Evolutionary conservation across 2,329 filamentous ascomycete genomes (phyloP).

Genomic region (Xylariaceae sp.): DNA sequence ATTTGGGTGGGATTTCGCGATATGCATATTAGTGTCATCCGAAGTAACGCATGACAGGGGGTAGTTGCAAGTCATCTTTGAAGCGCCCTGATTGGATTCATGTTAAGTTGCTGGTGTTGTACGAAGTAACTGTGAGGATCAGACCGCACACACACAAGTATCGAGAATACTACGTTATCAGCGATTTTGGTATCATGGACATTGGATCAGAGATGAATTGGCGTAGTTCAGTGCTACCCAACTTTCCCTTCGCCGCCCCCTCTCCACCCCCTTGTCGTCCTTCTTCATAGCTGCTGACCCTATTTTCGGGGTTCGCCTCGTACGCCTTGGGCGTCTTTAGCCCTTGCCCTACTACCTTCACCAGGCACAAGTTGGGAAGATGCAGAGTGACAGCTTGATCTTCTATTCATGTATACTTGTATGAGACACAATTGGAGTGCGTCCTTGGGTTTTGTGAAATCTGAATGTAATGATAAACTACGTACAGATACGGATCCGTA

Average conservation of each 20-base stretch:
- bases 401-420: not conserved
- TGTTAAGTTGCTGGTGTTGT: constrained; percentile 2
- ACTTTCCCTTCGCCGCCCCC: not conserved
- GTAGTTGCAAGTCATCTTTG: constrained; percentile 6
- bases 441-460: not conserved
- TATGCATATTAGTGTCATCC: constrained; percentile 10
- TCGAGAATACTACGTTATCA: constrained; percentile 21
- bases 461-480: not conserved
- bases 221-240: constrained; percentile 11
- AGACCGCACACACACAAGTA: constrained; percentile 18
- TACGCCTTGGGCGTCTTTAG: not conserved
- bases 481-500: no score
- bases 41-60: constrained; percentile 12
- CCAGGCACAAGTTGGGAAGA: not conserved
- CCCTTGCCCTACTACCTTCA: not conserved
- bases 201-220: constrained; percentile 9
- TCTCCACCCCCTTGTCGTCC: constrained; percentile 3
- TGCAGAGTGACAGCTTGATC: not conserved
- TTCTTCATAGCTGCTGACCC: not conserved
- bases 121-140: constrained; percentile 21
- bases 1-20: constrained; percentile 18
- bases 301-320: not conserved
- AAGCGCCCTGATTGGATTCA: constrained; percentile 14
- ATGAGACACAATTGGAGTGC: not conserved
- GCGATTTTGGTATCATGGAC: constrained; percentile 19